These are phyloP conservation scores for Moelleriella libera DNA, from an alignment of 2,329 filamentous ascomycete species.

Conservation along the genomic window DNA sequence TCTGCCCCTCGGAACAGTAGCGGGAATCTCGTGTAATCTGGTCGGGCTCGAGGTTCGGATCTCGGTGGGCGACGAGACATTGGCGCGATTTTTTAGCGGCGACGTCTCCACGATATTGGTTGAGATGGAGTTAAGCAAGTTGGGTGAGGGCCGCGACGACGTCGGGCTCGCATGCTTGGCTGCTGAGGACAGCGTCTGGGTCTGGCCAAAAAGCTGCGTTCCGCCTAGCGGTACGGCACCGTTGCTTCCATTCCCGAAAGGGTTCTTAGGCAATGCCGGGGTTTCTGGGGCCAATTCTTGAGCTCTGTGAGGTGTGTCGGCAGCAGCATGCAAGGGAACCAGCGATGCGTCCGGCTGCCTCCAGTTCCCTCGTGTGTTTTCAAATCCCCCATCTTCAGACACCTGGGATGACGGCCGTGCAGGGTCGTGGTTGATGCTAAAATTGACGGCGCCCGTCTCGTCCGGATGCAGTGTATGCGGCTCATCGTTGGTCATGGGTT, in stretches of 20 bases:
- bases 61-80: conserved; percentile 30
- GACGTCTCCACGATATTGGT: conserved; percentile 30
- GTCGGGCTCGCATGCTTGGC: conserved; percentile 36
- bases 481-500: conserved; percentile 15
- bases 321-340: conserved; percentile 12
- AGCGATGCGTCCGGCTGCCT: conserved; percentile 19
- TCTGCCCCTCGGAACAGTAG: conserved; percentile 11
- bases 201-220: conserved; percentile 40
- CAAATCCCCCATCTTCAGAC: conserved; percentile 25
- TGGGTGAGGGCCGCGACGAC: conserved; percentile 42
- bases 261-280: conserved; percentile 32
- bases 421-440: conserved; percentile 22
- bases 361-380: conserved; percentile 24
- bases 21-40: conserved; percentile 15
- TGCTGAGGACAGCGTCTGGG: conserved; percentile 38
- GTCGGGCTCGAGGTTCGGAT: conserved; percentile 26
- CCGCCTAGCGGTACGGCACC: conserved; percentile 20
- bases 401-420: conserved; percentile 24
- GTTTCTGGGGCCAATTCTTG: conserved; percentile 27
- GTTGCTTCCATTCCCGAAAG: conserved; percentile 25
- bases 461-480: conserved; percentile 26
- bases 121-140: conserved; percentile 31
- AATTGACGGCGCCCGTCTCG: conserved; percentile 36
- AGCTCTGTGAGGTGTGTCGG: conserved; percentile 16
- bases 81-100: conserved; percentile 33